These are phyloP conservation scores for Cucumis variabilis DNA, from an alignment of 331 rosid genomes.

Conservation along the genomic window DNA sequence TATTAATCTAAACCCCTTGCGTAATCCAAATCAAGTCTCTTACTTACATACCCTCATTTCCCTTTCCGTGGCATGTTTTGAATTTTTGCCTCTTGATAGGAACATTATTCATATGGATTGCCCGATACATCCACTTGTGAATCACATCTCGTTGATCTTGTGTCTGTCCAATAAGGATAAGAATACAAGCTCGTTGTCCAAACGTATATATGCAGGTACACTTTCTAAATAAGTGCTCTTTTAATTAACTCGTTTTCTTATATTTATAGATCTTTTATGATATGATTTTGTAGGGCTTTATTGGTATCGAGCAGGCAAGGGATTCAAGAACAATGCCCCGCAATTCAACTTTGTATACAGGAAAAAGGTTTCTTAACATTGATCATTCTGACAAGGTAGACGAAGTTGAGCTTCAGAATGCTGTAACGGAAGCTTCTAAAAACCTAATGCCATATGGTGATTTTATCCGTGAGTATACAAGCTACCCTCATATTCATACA, in stretches of 20 bases:
- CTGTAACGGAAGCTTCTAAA: conserved; percentile 51
- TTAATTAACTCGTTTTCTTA: too few relatives aligned
- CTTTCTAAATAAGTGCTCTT: not conserved
- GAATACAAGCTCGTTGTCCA: conserved; percentile 67
- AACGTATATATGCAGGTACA: conserved; percentile 56
- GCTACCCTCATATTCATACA: conserved; percentile 50
- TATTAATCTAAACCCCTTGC: conserved; percentile 61
- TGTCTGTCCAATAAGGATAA: conserved; percentile 60
- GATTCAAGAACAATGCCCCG: conserved; percentile 77
- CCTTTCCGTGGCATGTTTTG: conserved; percentile 71
- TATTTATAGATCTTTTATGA: too few relatives aligned
- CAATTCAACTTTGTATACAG: conserved; percentile 66
- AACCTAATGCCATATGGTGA: conserved; percentile 44
- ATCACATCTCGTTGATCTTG: conserved; percentile 51
- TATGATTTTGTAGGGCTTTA: conserved; percentile 55
- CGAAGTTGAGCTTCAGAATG: conserved; percentile 66
- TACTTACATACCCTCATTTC: conserved; percentile 47
- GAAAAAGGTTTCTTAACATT: conserved; percentile 58
- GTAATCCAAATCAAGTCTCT: conserved; percentile 57
- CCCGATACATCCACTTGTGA: conserved; percentile 30
- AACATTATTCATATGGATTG: conserved; percentile 20
- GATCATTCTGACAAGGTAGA: conserved; percentile 61
- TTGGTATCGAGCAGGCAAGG: conserved; percentile 63
- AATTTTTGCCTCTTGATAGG: conserved; percentile 51
- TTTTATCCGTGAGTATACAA: conserved; percentile 58